A percentile compares a stretch with the other conserved stretches of the same genome.
Conservation (phyloP, 805 yeast genomes). For the Candida sanyiensis region DNA sequence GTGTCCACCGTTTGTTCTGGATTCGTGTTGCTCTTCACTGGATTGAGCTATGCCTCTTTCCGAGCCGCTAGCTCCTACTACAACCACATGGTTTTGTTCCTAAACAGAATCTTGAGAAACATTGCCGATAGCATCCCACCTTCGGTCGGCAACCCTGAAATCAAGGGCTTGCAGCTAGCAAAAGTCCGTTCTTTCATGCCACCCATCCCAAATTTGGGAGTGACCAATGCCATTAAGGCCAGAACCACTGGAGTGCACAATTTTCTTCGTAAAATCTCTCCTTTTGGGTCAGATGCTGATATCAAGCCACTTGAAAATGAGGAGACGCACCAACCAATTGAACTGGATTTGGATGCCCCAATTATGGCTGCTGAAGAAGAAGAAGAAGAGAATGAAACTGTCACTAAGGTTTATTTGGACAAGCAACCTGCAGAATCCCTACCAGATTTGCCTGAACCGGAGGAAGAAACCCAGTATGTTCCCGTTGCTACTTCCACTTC, state of each 20-base stretch:
- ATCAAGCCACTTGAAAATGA: not conserved
- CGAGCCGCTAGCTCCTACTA: conserved; percentile 24
- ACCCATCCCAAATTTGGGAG: conserved; percentile 1
- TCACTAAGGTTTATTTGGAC: not conserved
- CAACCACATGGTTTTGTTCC: conserved; percentile 22
- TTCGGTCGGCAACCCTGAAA: conserved; percentile 24
- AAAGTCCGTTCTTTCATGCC: conserved; percentile 1
- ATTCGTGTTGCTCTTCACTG: conserved; percentile 22
- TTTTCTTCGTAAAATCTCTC: not conserved
- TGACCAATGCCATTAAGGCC: not conserved
- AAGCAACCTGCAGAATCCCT: not conserved
- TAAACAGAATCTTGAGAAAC: conserved; percentile 23
- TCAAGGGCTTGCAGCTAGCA: conserved; percentile 5
- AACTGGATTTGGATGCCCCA: not conserved
- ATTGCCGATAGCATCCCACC: conserved; percentile 27
- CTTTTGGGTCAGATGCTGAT: not conserved
- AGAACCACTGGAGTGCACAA: not conserved
- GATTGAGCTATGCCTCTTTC: conserved; percentile 23
- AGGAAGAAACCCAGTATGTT: not conserved
- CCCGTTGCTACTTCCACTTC: not conserved
- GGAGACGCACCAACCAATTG: not conserved
- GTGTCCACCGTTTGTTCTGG: conserved; percentile 24
- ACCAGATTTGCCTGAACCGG: not conserved
- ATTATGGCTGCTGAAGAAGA: conserved; percentile 1
- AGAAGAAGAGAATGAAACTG: too few relatives aligned